These are phyloP conservation scores for Spizellomyces punctatus DNA, from an alignment of 192 early-diverging fungal species.

Conservation along the genomic window DNA sequence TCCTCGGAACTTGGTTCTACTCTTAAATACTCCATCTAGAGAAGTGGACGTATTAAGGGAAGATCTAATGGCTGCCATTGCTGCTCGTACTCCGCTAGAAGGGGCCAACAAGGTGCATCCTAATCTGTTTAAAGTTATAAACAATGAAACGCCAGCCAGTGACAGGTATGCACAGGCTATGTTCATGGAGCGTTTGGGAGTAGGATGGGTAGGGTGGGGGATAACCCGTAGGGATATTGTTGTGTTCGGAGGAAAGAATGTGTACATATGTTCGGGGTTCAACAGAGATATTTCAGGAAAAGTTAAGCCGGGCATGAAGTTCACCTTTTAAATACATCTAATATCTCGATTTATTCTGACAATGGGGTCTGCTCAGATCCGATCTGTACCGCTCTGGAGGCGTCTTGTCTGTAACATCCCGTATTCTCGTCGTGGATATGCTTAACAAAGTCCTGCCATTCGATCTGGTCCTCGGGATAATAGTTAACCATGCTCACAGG, in stretches of 20 bases:
- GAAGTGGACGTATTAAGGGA: conserved; percentile 42
- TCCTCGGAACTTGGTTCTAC: conserved; percentile 72
- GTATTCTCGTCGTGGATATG: conserved; percentile 88
- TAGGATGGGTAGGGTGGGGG: too few relatives aligned
- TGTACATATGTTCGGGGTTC: too few relatives aligned
- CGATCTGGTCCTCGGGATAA: conserved; percentile 76
- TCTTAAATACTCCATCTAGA: conserved; percentile 66
- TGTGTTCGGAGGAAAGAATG: too few relatives aligned
- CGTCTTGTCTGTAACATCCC: conserved; percentile 80
- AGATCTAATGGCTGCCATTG: conserved; percentile 32
- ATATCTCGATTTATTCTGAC: background rate
- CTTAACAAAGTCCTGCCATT: conserved; percentile 76
- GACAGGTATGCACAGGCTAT: conserved; percentile 44
- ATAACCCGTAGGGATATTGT: too few relatives aligned
- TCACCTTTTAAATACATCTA: background rate
- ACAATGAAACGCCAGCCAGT: conserved; percentile 60
- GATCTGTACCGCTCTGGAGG: conserved; percentile 81
- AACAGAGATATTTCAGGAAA: background rate
- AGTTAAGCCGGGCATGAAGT: background rate
- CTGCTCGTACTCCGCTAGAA: conserved; percentile 26
- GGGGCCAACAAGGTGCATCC: conserved; percentile 61
- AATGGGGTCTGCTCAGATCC: conserved; percentile 9
- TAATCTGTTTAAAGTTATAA: conserved; percentile 50
- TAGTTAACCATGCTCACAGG: conserved; percentile 87
- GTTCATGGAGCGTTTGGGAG: too few relatives aligned